Evolutionary conservation across 2,329 filamentous ascomycete species (phyloP).

Genomic region (Fusarium goolgardi): DNA sequence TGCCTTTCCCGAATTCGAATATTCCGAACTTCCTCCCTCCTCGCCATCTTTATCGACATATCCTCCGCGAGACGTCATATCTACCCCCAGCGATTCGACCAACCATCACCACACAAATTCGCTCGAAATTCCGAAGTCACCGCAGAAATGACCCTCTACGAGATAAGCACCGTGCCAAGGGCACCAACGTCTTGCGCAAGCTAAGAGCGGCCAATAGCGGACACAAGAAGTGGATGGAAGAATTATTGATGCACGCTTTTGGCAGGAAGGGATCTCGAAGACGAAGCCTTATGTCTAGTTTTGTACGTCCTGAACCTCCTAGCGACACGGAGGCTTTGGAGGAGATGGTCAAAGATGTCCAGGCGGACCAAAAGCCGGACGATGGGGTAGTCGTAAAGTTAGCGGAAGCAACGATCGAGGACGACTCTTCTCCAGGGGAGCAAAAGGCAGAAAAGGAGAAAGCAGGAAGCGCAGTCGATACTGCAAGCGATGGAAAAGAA

Average conservation of each 20-base stretch:
- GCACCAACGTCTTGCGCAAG: conserved; percentile 57
- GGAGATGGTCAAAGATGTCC: conserved; percentile 38
- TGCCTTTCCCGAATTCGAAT: conserved; percentile 48
- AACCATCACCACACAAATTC: conserved; percentile 58
- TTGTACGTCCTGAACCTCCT: conserved; percentile 55
- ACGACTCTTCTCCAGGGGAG: background rate
- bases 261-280: conserved; percentile 65
- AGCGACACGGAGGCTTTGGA: conserved; percentile 57
- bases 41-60: conserved; percentile 64
- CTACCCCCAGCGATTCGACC: conserved; percentile 64
- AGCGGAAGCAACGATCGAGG: background rate
- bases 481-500: background rate
- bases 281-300: conserved; percentile 58
- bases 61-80: conserved; percentile 71
- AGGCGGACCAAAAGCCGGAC: background rate
- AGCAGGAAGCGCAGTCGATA: background rate
- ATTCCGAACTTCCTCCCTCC: conserved; percentile 45
- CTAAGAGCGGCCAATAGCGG: conserved; percentile 67
- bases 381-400: background rate
- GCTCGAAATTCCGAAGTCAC: conserved; percentile 59
- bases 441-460: background rate
- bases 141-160: conserved; percentile 46
- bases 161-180: conserved; percentile 54
- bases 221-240: conserved; percentile 58
- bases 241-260: conserved; percentile 62